Conservation (phyloP, 306 rosid genomes). For the Lablab purpureus region DNA sequence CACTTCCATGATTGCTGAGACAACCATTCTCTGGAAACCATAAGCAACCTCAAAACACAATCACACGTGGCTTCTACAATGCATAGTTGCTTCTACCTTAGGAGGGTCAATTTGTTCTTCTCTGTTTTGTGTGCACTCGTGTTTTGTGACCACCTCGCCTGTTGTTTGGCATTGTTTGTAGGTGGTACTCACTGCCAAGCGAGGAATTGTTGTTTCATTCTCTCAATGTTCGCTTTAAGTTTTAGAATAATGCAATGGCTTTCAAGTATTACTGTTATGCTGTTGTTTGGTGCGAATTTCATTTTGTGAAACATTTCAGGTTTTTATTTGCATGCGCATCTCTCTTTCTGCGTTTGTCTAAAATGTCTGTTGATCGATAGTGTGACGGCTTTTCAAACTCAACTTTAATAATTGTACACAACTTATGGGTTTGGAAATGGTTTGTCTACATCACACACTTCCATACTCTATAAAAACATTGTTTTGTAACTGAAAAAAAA, state of each 20-base stretch:
- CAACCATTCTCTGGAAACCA: constrained; percentile 89
- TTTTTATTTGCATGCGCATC: no score
- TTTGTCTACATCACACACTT: neutral
- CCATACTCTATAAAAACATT: neutral
- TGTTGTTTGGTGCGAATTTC: neutral
- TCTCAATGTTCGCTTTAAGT: neutral
- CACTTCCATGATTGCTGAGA: constrained; percentile 90
- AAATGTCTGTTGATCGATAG: no score
- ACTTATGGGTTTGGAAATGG: neutral
- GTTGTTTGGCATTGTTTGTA: neutral
- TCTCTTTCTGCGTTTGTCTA: no score
- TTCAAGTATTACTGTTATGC: neutral
- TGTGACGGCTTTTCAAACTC: no score
- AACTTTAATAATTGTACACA: no score
- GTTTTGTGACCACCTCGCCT: neutral
- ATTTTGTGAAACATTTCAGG: neutral
- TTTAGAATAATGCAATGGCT: neutral
- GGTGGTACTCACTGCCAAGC: neutral
- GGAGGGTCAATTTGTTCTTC: neutral
- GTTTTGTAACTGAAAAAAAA: no score
- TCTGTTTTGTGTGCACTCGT: neutral
- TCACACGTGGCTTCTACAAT: neutral
- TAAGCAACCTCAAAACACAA: constrained; percentile 39
- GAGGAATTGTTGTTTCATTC: neutral
- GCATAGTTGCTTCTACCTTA: neutral